Evolutionary conservation across 306 rosid genomes (phyloP).

Genomic region (Lupinus albus): DNA sequence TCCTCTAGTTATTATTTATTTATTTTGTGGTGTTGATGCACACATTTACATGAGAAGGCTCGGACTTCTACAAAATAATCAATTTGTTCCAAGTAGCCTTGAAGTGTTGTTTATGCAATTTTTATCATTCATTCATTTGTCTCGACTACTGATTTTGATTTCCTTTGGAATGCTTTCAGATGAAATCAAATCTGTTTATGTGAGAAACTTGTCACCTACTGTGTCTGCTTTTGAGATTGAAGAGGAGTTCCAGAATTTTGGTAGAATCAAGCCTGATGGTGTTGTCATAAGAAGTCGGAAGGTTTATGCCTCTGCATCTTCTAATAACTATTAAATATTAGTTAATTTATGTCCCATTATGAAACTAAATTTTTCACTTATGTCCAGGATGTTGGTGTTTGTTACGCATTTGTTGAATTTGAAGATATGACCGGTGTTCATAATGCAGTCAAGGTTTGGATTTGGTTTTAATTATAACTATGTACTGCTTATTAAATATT

Average conservation of each 20-base stretch:
- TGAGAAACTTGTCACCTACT: conserved; percentile 78
- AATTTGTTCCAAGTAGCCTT: not conserved
- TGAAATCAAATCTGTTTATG: conserved; percentile 89
- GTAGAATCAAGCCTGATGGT: conserved; percentile 77
- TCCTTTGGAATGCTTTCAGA: conserved; percentile 54
- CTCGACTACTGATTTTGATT: conserved; percentile 26
- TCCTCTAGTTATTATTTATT: not conserved
- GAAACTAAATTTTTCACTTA: conserved; percentile 36
- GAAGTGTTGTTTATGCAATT: conserved; percentile 15
- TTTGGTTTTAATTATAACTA: conserved; percentile 2
- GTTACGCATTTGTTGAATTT: conserved; percentile 96
- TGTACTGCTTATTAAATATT: conserved; percentile 1
- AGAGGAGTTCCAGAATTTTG: conserved; percentile 81
- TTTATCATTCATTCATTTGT: conserved; percentile 4
- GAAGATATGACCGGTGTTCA: conserved; percentile 85
- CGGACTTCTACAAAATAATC: not conserved
- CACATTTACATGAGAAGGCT: conserved; percentile 9
- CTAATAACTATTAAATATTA: conserved; percentile 22
- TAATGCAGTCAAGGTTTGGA: conserved; percentile 83
- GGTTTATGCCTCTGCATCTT: conserved; percentile 52
- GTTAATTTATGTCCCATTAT: not conserved
- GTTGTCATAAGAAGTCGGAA: conserved; percentile 93
- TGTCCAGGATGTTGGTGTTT: conserved; percentile 92
- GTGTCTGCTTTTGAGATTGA: conserved; percentile 82
- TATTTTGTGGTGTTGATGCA: conserved; percentile 4